Conservation (phyloP, 148 eudicot species). For the Selenicereus undatus region DNA sequence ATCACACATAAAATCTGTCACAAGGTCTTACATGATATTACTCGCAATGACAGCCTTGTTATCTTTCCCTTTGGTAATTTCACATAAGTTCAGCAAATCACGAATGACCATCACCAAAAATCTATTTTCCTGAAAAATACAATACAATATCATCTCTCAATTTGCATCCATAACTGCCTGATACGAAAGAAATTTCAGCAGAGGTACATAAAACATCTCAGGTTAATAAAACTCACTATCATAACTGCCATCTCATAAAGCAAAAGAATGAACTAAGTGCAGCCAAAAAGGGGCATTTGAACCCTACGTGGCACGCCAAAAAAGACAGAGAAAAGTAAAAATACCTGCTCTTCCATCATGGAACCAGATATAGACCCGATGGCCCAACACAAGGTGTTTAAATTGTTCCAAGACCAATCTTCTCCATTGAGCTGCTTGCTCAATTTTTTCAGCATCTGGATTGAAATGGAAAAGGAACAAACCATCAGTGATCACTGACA, state of each 20-base stretch:
- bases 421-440: slow-evolving; percentile 86
- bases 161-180: not conserved
- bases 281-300: not conserved
- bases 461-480: slow-evolving; percentile 3
- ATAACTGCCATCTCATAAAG: not conserved
- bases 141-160: not conserved
- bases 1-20: not conserved
- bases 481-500: not conserved
- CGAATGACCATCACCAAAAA: slow-evolving; percentile 99
- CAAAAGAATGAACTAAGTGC: not conserved
- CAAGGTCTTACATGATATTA: slow-evolving; percentile 79
- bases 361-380: slow-evolving; percentile 99
- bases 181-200: not conserved
- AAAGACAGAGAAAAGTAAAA: not conserved
- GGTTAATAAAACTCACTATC: not conserved
- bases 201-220: not conserved
- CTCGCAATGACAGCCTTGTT: slow-evolving; percentile 99
- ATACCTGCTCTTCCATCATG: slow-evolving; percentile 96
- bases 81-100: slow-evolving; percentile 89
- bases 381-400: slow-evolving; percentile 99
- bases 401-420: slow-evolving; percentile 99
- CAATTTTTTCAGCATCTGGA: slow-evolving; percentile 84
- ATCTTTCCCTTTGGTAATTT: slow-evolving; percentile 96
- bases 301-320: not conserved
- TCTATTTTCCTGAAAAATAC: slow-evolving; percentile 76